Evolutionary conservation across 2,329 filamentous ascomycete species (phyloP).

Genomic region (Sporothrix luriei): DNA sequence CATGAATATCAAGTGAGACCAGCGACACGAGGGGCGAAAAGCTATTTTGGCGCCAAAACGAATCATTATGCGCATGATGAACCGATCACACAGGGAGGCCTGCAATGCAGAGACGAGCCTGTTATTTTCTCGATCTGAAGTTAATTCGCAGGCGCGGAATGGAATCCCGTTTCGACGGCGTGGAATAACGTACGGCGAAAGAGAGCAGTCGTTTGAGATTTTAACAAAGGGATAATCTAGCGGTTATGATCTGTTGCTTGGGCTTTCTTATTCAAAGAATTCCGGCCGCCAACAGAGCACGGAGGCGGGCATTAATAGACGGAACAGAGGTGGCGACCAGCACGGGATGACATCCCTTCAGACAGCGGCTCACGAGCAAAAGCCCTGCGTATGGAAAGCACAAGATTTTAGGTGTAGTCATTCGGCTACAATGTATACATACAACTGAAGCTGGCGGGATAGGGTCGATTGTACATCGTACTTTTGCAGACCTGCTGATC

Average conservation of each 20-base stretch:
- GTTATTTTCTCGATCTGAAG: not conserved
- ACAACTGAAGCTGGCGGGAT: not conserved
- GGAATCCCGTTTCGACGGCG: not conserved
- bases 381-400: too few relatives aligned
- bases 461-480: not conserved
- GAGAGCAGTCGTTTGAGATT: not conserved
- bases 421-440: not conserved
- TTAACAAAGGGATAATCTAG: not conserved
- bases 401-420: not conserved
- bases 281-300: not conserved
- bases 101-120: not conserved
- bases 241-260: not conserved
- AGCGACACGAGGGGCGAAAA: not conserved
- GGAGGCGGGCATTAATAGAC: not conserved
- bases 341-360: too few relatives aligned
- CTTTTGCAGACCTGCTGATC: not conserved
- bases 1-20: slow-evolving; percentile 19
- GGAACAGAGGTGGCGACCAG: not conserved
- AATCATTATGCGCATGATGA: not conserved
- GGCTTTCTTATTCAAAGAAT: not conserved
- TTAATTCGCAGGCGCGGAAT: not conserved
- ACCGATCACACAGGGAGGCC: not conserved
- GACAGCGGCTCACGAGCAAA: too few relatives aligned
- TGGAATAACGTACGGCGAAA: not conserved
- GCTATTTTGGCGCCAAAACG: slow-evolving; percentile 15